A percentile compares a stretch with the other conserved stretches of the same genome.
Evolutionary conservation across 2,329 filamentous ascomycete genomes (phyloP).

Genomic region (Curvularia verruculosa): DNA sequence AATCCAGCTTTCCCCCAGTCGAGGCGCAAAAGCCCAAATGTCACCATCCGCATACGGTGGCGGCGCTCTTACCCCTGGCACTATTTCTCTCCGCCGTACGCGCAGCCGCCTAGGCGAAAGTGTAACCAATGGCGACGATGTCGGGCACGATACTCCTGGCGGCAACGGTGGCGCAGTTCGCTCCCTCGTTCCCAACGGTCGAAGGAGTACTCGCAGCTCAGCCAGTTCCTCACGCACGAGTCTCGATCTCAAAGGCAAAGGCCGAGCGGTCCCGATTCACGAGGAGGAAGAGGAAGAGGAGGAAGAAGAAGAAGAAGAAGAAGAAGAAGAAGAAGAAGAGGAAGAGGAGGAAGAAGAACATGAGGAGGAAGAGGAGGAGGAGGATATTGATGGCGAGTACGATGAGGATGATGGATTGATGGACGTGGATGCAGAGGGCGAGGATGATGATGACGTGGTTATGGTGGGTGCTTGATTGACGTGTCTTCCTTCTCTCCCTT

Average conservation of each 20-base stretch:
- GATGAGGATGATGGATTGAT: slow-evolving; percentile 17
- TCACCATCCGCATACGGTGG: slow-evolving; percentile 39
- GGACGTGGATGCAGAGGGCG: slow-evolving; percentile 26
- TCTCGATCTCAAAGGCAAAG: slow-evolving; percentile 37
- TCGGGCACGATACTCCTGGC: slow-evolving; percentile 21
- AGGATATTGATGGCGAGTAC: slow-evolving; percentile 26
- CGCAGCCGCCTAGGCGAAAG: slow-evolving; percentile 53
- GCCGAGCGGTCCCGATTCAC: slow-evolving; percentile 32
- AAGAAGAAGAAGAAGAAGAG: slow-evolving; percentile 12
- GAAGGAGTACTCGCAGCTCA: slow-evolving; percentile 39
- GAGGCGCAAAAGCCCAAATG: slow-evolving; percentile 31
- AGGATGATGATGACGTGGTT: slow-evolving; percentile 39
- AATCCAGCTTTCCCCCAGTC: slow-evolving; percentile 40
- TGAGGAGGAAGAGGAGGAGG: slow-evolving; percentile 19
- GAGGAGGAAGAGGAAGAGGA: slow-evolving; percentile 40
- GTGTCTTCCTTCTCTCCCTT: not conserved
- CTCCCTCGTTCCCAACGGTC: slow-evolving; percentile 29
- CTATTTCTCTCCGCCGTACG: slow-evolving; percentile 45
- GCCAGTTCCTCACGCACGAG: slow-evolving; percentile 39
- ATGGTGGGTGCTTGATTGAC: slow-evolving; percentile 12
- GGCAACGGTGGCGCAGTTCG: slow-evolving; percentile 37
- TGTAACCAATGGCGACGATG: slow-evolving; percentile 45
- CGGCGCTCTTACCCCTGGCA: slow-evolving; percentile 36
- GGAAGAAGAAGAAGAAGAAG: slow-evolving; percentile 32
- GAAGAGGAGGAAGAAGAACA: slow-evolving; percentile 7